phyloP scores from a whole-genome alignment of 2,329 filamentous ascomycete genomes.

The Xylaria digitata region DNA sequence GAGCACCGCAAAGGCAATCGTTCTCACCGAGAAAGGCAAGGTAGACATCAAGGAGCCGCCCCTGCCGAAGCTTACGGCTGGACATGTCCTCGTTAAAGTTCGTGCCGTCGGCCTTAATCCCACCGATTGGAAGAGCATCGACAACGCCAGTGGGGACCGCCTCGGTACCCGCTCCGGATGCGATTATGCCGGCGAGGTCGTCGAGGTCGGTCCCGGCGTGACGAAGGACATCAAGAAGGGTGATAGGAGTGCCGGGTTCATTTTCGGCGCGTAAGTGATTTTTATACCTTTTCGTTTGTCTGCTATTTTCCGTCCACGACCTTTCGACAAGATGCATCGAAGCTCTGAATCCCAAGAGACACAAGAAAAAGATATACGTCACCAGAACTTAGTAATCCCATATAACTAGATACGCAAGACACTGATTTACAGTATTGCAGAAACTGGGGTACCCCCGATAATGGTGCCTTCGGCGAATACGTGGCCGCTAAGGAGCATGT shows the following conservation, averaged over 20 bases:
- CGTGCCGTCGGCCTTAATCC: conserved; percentile 53
- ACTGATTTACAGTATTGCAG: conserved; percentile 36
- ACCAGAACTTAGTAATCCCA: not conserved
- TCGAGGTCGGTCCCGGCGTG: conserved; percentile 58
- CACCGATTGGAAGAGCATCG: conserved; percentile 51
- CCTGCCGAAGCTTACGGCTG: conserved; percentile 40
- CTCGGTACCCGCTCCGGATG: conserved; percentile 51
- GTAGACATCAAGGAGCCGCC: conserved; percentile 43
- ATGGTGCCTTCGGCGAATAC: conserved; percentile 58
- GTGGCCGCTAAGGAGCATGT: conserved; percentile 54
- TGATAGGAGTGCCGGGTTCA: conserved; percentile 58
- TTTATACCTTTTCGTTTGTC: not conserved
- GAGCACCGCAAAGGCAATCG: conserved; percentile 41
- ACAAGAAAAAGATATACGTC: not conserved
- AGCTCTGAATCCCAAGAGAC: not conserved
- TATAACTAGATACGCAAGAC: not conserved
- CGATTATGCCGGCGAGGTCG: conserved; percentile 61
- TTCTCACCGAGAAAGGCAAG: conserved; percentile 38
- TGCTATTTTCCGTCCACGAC: not conserved
- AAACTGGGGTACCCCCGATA: conserved; percentile 53
- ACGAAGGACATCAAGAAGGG: conserved; percentile 58
- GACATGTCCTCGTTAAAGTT: conserved; percentile 50
- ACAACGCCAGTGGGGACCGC: conserved; percentile 28
- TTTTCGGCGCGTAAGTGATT: conserved; percentile 41
- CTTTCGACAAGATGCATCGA: not conserved